A percentile compares a stretch with the other conserved stretches of the same genome.
Conservation (phyloP, 2,329 filamentous ascomycete genomes). For the Spiromastix sp. region DNA sequence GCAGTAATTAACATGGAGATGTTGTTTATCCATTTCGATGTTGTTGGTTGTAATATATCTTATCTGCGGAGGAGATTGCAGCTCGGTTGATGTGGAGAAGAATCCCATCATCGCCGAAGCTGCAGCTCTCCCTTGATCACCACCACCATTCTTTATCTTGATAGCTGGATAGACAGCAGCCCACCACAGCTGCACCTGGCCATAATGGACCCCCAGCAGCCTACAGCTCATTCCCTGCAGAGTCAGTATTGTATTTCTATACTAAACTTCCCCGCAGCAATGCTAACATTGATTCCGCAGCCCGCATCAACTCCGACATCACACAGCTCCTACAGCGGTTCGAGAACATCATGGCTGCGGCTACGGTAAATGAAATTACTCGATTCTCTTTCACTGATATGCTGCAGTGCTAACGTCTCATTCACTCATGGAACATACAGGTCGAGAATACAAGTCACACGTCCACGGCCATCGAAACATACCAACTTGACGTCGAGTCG, state of each 20-base stretch:
- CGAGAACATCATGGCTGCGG: conserved; percentile 45
- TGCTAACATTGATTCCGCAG: conserved; percentile 15
- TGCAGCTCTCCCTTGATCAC: too few species aligned
- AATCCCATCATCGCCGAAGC: too few species aligned
- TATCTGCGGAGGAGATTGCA: too few species aligned
- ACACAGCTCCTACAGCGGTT: conserved; percentile 42
- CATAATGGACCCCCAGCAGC: conserved; percentile 13
- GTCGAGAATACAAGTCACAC: conserved; percentile 43
- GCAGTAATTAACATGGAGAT: too few species aligned
- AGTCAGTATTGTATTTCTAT: conserved; percentile 10
- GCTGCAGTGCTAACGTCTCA: too few species aligned
- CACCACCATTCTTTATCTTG: too few species aligned
- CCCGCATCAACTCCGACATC: conserved; percentile 35
- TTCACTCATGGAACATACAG: too few species aligned
- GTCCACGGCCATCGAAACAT: conserved; percentile 46
- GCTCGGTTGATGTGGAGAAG: too few species aligned
- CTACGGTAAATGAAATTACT: conserved; percentile 30
- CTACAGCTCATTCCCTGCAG: conserved; percentile 9
- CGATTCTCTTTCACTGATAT: background rate
- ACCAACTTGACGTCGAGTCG: conserved; percentile 49
- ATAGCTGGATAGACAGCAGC: too few species aligned
- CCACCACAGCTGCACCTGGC: too few species aligned
- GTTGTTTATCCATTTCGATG: too few species aligned
- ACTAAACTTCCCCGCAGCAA: conserved; percentile 7
- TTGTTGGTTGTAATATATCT: too few species aligned